Percentiles rank a stretch among this genome's conserved stretches.
Conservation (phyloP, 345 rosid genomes). For the Aquilaria malaccensis region DNA sequence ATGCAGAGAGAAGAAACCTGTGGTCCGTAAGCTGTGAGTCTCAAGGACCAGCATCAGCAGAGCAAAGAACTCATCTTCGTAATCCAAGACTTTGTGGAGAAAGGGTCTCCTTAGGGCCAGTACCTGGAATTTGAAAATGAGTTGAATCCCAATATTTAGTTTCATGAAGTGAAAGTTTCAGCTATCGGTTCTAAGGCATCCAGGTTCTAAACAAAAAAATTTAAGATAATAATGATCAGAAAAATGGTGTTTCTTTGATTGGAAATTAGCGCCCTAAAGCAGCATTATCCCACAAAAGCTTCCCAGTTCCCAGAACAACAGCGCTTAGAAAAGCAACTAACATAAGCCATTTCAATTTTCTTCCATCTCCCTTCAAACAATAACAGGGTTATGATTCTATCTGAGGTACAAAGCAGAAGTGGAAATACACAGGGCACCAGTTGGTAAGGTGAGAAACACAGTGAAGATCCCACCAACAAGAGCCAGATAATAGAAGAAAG, state of each 20-base stretch:
- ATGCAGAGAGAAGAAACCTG: conserved; percentile 42
- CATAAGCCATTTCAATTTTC: neutral
- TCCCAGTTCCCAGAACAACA: too few species aligned
- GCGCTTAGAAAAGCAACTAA: too few species aligned
- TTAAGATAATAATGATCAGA: neutral
- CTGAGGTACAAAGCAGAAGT: neutral
- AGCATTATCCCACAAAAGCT: too few species aligned
- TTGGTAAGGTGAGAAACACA: too few species aligned
- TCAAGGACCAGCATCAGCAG: conserved; percentile 86
- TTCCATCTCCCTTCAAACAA: neutral
- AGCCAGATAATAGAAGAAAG: neutral
- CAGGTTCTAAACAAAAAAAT: neutral
- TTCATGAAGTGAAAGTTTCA: neutral
- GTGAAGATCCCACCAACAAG: too few species aligned
- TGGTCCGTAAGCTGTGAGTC: conserved; percentile 86
- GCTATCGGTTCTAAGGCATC: neutral
- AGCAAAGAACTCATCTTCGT: conserved; percentile 92
- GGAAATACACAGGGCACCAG: neutral
- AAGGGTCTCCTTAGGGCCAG: conserved; percentile 89
- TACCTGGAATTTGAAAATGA: conserved; percentile 42
- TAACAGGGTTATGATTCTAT: too few species aligned
- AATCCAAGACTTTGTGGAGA: conserved; percentile 82
- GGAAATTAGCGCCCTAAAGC: too few species aligned
- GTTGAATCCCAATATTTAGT: conserved; percentile 9
- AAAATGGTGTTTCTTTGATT: neutral